Percentiles rank a stretch among this genome's conserved stretches.
Conservation (phyloP, 73 alveolate species). For the Blepharisma stoltei region DNA sequence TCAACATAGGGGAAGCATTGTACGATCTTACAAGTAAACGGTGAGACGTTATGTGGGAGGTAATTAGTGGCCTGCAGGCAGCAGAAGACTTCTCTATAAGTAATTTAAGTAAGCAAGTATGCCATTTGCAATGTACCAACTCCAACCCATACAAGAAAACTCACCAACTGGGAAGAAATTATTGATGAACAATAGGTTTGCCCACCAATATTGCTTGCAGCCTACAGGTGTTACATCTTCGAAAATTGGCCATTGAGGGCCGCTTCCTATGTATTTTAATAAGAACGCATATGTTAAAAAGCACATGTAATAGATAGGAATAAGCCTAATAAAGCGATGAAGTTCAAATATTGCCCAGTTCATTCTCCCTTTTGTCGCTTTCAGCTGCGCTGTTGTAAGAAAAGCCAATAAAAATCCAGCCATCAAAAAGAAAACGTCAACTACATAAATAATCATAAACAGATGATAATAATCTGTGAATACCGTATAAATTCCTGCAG, state of each 20-base stretch:
- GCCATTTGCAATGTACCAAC: not conserved
- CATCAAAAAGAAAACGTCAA: not conserved
- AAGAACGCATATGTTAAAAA: not conserved
- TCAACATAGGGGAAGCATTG: no score
- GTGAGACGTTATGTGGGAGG: no score
- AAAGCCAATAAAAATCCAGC: not conserved
- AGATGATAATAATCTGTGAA: not conserved
- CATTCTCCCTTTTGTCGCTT: not conserved
- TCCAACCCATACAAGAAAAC: not conserved
- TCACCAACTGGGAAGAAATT: not conserved
- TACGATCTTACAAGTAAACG: no score
- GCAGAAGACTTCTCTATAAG: no score
- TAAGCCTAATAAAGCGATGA: not conserved
- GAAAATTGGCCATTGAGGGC: not conserved
- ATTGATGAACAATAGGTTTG: not conserved
- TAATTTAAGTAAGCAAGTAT: no score
- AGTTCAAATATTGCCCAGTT: conserved; percentile 5
- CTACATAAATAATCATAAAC: not conserved
- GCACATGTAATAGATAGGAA: not conserved
- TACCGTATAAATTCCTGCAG: not conserved
- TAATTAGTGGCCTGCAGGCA: no score
- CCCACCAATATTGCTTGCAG: not conserved
- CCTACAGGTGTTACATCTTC: not conserved
- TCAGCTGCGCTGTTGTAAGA: not conserved
- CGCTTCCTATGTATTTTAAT: not conserved